Conservation (phyloP, 108 stramenopile species). For the Nannochloropsis salina region DNA sequence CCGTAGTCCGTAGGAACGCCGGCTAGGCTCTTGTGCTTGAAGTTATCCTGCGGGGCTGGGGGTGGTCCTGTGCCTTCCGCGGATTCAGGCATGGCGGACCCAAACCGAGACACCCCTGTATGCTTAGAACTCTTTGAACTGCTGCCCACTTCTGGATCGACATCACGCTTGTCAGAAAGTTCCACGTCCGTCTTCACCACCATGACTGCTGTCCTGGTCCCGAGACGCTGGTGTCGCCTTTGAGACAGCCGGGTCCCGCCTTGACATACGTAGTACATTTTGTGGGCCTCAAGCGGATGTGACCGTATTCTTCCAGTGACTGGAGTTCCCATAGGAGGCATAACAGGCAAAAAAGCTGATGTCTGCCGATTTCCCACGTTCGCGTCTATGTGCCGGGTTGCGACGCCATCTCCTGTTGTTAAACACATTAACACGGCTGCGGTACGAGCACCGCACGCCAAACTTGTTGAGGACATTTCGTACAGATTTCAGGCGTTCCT, state of each 20-base stretch:
- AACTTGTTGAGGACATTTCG: background rate
- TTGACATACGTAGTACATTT: background rate
- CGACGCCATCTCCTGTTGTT: slow-evolving; percentile 1
- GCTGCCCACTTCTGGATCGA: too few relatives aligned
- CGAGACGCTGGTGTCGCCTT: background rate
- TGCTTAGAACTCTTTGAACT: too few relatives aligned
- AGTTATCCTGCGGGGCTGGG: background rate
- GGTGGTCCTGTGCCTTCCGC: background rate
- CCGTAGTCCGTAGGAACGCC: background rate
- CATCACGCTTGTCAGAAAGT: background rate
- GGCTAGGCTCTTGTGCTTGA: slow-evolving; percentile 5
- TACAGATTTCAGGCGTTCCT: too few relatives aligned
- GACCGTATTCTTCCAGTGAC: background rate
- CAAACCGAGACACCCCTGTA: background rate
- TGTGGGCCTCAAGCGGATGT: background rate
- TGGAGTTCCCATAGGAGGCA: background rate
- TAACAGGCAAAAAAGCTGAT: background rate
- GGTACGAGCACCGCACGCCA: background rate
- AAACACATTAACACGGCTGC: background rate
- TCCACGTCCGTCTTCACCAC: slow-evolving; percentile 6
- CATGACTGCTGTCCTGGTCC: background rate
- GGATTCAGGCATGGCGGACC: background rate
- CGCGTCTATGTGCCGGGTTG: background rate
- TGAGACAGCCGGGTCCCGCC: background rate
- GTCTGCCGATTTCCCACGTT: background rate